A percentile compares a stretch with the other conserved stretches of the same genome.
Conservation (phyloP, 345 rosid species). For the Conringia planisiliqua region DNA sequence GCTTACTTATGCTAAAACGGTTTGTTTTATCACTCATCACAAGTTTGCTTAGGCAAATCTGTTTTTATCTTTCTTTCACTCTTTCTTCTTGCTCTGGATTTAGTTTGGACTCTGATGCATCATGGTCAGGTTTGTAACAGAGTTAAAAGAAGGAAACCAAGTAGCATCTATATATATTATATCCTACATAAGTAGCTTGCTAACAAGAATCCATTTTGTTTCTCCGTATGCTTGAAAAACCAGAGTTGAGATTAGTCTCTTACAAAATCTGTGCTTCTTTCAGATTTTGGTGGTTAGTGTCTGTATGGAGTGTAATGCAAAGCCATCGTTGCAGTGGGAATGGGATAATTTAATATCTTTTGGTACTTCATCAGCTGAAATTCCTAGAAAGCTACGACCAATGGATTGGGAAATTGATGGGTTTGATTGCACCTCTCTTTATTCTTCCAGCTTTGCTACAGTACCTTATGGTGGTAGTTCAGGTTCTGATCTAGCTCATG, state of each 20-base stretch:
- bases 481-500: constrained; percentile 60
- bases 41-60: not conserved
- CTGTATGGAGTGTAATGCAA: constrained; percentile 84
- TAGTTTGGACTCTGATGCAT: not conserved
- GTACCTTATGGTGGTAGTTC: constrained; percentile 34
- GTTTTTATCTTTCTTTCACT: not conserved
- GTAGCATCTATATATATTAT: not conserved
- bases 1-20: not conserved
- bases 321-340: constrained; percentile 67
- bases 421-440: constrained; percentile 41
- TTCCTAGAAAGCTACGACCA: constrained; percentile 44
- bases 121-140: not conserved
- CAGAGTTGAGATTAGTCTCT: not conserved
- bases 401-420: constrained; percentile 65
- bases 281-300: constrained; percentile 27
- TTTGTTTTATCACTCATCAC: not conserved
- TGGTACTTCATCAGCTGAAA: constrained; percentile 50
- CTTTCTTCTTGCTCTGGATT: not conserved
- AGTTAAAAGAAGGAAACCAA: not conserved
- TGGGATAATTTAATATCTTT: constrained; percentile 73
- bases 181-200: not conserved
- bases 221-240: no score
- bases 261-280: not conserved
- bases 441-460: constrained; percentile 47
- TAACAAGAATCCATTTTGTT: not conserved